Evolutionary conservation across 2,329 filamentous ascomycete genomes (phyloP).

Genomic region (Alternaria novae-zelandiae): DNA sequence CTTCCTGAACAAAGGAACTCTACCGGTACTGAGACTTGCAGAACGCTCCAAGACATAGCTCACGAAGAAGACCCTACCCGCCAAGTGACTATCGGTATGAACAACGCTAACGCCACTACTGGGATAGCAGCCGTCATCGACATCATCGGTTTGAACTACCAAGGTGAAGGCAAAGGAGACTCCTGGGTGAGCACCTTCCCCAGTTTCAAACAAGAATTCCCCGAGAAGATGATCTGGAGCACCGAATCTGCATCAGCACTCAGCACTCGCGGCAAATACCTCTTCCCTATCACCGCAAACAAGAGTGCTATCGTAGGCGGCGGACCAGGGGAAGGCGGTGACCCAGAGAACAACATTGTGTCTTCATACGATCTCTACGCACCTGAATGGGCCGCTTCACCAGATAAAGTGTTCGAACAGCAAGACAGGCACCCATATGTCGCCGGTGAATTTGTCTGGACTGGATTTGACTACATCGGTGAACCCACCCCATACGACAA

Average conservation of each 20-base stretch:
- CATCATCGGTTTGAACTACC: conserved; percentile 62
- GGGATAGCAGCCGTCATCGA: conserved; percentile 54
- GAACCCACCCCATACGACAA: conserved; percentile 60
- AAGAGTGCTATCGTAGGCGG: conserved; percentile 49
- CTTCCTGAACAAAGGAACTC: conserved; percentile 55
- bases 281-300: conserved; percentile 58
- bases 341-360: conserved; percentile 49
- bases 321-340: conserved; percentile 40
- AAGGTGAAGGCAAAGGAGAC: conserved; percentile 57
- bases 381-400: conserved; percentile 55
- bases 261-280: conserved; percentile 59
- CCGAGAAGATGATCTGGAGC: conserved; percentile 53
- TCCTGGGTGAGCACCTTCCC: conserved; percentile 52
- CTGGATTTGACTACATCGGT: conserved; percentile 59
- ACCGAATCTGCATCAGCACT: conserved; percentile 50
- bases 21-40: conserved; percentile 43
- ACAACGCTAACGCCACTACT: conserved; percentile 51
- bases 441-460: conserved; percentile 63
- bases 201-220: conserved; percentile 54
- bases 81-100: conserved; percentile 55
- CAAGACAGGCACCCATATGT: conserved; percentile 60
- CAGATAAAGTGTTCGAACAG: conserved; percentile 60
- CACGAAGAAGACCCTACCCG: conserved; percentile 58
- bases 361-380: conserved; percentile 62
- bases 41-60: conserved; percentile 52